Percentiles rank a stretch among this genome's conserved stretches.
Conservation (phyloP, 129 eudicot genomes). For the Logfia minima region DNA sequence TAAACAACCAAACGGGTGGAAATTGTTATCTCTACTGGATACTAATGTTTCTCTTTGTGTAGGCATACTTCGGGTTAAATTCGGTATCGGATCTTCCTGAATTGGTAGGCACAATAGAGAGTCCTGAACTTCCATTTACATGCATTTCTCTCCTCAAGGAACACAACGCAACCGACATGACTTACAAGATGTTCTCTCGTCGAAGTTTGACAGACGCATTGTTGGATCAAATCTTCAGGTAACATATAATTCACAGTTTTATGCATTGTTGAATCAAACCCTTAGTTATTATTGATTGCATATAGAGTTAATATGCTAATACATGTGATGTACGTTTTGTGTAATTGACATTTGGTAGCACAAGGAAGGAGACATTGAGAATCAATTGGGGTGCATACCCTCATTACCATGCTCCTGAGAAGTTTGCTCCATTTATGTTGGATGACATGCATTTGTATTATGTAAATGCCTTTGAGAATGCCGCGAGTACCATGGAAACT, state of each 20-base stretch:
- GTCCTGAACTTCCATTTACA: conserved; percentile 66
- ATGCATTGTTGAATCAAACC: not conserved
- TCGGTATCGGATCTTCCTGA: conserved; percentile 63
- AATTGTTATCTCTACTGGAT: not conserved
- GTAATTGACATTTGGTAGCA: conserved; percentile 36
- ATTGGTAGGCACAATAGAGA: conserved; percentile 76
- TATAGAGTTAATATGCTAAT: not conserved
- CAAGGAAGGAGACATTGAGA: conserved; percentile 66
- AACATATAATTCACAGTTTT: not conserved
- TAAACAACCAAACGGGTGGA: not conserved
- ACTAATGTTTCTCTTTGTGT: conserved; percentile 20
- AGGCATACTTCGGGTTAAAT: conserved; percentile 81
- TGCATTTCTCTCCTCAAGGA: conserved; percentile 74
- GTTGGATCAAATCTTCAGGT: conserved; percentile 87
- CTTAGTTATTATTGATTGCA: not conserved
- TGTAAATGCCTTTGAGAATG: conserved; percentile 90
- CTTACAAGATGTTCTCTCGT: conserved; percentile 93
- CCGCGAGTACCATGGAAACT: conserved; percentile 98
- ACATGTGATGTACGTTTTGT: not conserved
- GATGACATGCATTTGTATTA: conserved; percentile 74
- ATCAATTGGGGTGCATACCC: conserved; percentile 97
- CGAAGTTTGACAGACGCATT: conserved; percentile 58
- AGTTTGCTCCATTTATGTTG: conserved; percentile 70
- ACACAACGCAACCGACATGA: conserved; percentile 59
- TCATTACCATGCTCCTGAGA: conserved; percentile 93